These are phyloP conservation scores for Dysphania ambrosioides DNA, from an alignment of 148 eudicot genomes.

Conservation along the genomic window DNA sequence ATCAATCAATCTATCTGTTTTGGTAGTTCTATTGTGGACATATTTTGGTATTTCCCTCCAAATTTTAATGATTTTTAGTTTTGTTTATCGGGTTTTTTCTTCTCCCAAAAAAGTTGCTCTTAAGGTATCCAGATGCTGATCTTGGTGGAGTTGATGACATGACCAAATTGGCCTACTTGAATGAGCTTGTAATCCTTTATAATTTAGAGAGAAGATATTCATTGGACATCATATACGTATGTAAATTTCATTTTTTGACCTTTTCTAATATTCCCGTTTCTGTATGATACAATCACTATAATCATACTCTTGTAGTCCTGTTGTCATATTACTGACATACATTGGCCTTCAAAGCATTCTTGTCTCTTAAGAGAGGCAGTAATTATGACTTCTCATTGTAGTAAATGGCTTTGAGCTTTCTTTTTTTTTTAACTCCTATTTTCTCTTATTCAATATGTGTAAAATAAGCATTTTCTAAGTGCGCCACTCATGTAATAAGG, in stretches of 20 bases:
- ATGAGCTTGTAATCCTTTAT: slow-evolving; percentile 93
- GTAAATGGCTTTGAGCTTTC: neutral
- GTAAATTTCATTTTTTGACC: slow-evolving; percentile 19
- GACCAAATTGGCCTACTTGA: slow-evolving; percentile 92
- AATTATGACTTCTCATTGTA: neutral
- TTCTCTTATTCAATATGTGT: no score
- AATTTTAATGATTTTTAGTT: slow-evolving; percentile 6
- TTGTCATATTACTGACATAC: no score
- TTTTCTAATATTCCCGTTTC: neutral
- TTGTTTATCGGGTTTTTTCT: slow-evolving; percentile 48
- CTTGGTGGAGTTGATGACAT: slow-evolving; percentile 99
- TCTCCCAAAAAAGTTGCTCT: slow-evolving; percentile 60
- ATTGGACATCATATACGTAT: slow-evolving; percentile 88
- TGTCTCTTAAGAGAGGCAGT: neutral
- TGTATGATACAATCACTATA: no score
- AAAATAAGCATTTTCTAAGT: no score
- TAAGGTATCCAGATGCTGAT: slow-evolving; percentile 83
- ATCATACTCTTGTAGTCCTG: neutral
- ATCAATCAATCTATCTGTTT: neutral
- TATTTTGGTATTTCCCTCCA: slow-evolving; percentile 6
- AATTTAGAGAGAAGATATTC: slow-evolving; percentile 90
- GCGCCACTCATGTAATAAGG: no score
- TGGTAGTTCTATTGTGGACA: neutral
- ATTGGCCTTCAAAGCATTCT: neutral
- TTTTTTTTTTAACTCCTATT: no score